Conservation (phyloP, 805 yeast species). For the Myxozyma sirexii region DNA sequence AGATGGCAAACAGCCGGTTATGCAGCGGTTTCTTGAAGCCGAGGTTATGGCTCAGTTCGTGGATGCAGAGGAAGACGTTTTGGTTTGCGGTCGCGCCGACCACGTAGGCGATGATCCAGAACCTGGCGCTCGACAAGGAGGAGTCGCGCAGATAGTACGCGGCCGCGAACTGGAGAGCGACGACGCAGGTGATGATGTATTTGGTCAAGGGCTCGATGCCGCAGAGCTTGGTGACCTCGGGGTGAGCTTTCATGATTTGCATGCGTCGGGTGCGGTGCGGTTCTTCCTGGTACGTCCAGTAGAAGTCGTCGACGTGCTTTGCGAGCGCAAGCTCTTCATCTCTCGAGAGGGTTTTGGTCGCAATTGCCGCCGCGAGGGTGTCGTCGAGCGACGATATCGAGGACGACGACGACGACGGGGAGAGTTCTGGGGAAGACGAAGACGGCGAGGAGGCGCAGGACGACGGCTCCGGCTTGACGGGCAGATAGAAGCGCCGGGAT, state of each 20-base stretch:
- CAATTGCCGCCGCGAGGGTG: background rate
- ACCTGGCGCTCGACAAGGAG: conserved; percentile 54
- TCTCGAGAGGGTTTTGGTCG: background rate
- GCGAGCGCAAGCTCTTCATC: conserved; percentile 2
- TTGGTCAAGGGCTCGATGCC: conserved; percentile 89
- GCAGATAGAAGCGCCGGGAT: conserved; percentile 19
- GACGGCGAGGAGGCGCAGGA: background rate
- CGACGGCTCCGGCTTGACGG: conserved; percentile 13
- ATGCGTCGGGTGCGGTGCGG: conserved; percentile 79
- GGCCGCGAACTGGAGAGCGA: conserved; percentile 61
- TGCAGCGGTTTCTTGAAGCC: conserved; percentile 77
- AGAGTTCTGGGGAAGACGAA: conserved; percentile 8
- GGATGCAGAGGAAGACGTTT: conserved; percentile 82
- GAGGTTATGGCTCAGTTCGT: conserved; percentile 82
- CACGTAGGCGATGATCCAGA: conserved; percentile 66
- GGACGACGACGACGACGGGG: background rate
- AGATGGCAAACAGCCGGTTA: conserved; percentile 75
- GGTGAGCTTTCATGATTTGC: conserved; percentile 71
- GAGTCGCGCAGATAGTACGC: conserved; percentile 67
- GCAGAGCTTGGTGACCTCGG: conserved; percentile 71
- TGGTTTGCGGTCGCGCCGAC: conserved; percentile 87
- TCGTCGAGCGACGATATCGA: conserved; percentile 16
- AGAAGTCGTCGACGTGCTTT: conserved; percentile 54
- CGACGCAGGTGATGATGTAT: conserved; percentile 69
- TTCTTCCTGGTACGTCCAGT: conserved; percentile 81